These are phyloP conservation scores for Excoecaria cochinchinensis DNA, from an alignment of 345 rosid species.

Conservation along the genomic window DNA sequence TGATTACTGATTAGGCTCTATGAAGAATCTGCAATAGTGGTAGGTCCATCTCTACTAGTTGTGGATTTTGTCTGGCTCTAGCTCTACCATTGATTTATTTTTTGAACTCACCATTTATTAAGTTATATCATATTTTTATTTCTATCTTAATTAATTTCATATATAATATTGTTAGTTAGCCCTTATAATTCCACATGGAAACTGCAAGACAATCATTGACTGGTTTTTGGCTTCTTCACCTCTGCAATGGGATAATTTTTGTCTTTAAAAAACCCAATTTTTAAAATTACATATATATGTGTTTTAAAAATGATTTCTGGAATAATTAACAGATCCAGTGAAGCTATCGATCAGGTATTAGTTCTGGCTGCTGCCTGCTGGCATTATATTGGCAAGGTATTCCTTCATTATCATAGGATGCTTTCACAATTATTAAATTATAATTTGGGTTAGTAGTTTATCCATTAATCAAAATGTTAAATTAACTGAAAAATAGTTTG, in stretches of 20 bases:
- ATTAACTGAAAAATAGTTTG: background rate
- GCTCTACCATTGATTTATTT: background rate
- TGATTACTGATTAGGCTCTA: background rate
- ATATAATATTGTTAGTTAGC: slow-evolving; percentile 2
- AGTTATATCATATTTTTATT: background rate
- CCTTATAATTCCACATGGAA: slow-evolving; percentile 33
- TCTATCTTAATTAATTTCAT: background rate
- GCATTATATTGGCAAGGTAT: background rate
- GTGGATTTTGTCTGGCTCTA: slow-evolving; percentile 13
- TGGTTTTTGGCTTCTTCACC: slow-evolving; percentile 35
- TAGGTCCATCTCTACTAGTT: slow-evolving; percentile 5
- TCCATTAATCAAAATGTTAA: background rate
- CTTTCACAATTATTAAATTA: background rate
- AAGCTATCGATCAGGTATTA: slow-evolving; percentile 2
- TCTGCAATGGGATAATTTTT: background rate
- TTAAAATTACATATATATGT: background rate
- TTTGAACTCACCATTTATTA: too few relatives aligned
- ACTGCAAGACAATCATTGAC: slow-evolving; percentile 29
- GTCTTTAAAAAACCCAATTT: background rate
- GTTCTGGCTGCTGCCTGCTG: slow-evolving; percentile 12
- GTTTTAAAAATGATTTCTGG: background rate
- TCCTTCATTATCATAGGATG: slow-evolving; percentile 6
- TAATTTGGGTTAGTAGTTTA: background rate
- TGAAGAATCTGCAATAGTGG: background rate
- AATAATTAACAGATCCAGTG: slow-evolving; percentile 13